Evolutionary conservation across 495 filamentous ascomycete species (phyloP).

Genomic region (Trichodelitschia bisporula): DNA sequence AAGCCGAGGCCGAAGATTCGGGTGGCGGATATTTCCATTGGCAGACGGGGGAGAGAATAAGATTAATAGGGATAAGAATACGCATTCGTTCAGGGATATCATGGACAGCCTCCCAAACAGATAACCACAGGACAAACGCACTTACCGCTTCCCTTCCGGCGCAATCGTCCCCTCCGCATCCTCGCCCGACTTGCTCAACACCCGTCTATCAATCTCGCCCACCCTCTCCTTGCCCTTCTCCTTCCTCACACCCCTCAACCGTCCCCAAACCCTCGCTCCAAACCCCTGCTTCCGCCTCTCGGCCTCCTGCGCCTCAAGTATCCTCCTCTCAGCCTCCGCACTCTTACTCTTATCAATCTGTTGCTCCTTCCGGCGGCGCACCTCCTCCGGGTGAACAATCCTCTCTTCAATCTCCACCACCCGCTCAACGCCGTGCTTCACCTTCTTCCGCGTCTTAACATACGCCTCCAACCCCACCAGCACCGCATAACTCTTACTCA

Average conservation of each 20-base stretch:
- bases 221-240: too few species aligned
- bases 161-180: too few species aligned
- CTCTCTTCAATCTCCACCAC: constrained; percentile 11
- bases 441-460: constrained; percentile 30
- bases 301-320: neutral
- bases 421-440: constrained; percentile 18
- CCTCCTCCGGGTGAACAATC: constrained; percentile 21
- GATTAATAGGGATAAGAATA: too few species aligned
- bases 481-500: constrained; percentile 60
- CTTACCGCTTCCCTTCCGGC: too few species aligned
- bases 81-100: too few species aligned
- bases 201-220: too few species aligned
- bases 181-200: too few species aligned
- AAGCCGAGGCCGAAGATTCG: too few species aligned
- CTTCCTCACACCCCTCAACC: neutral
- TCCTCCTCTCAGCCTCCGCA: constrained; percentile 20
- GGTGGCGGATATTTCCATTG: too few species aligned
- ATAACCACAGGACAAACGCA: too few species aligned
- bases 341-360: constrained; percentile 24
- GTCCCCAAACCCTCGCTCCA: neutral
- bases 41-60: too few species aligned
- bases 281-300: neutral
- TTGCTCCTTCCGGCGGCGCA: constrained; percentile 17
- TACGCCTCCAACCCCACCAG: constrained; percentile 68
- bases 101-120: too few species aligned